Evolutionary conservation across 495 filamentous ascomycete genomes (phyloP).

Genomic region (Symbiotaphrina buchneri): DNA sequence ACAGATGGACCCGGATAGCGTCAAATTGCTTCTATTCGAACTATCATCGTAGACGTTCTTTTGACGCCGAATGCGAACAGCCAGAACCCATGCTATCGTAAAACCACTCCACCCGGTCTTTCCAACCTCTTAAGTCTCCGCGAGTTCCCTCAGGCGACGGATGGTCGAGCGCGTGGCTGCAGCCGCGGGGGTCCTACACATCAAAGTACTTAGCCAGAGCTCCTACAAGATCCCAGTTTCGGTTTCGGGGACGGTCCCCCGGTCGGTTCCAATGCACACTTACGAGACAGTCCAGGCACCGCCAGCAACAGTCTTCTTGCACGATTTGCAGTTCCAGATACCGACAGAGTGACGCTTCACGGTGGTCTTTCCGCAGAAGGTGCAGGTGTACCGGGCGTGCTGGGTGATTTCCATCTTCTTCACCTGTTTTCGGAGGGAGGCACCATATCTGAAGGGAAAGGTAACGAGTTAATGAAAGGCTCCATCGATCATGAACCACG

Average conservation of each 20-base stretch:
- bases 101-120: constrained; percentile 5
- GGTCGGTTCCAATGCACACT: constrained; percentile 19
- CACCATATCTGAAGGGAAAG: constrained; percentile 77
- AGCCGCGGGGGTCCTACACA: constrained; percentile 69
- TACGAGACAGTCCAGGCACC: constrained; percentile 95
- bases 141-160: constrained; percentile 91
- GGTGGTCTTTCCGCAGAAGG: constrained; percentile 88
- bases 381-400: constrained; percentile 83
- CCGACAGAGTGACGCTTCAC: constrained; percentile 84
- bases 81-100: background rate
- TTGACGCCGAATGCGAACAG: no score
- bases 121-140: constrained; percentile 55
- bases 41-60: no score
- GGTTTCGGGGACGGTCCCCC: background rate
- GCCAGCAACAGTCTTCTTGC: constrained; percentile 87
- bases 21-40: no score
- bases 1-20: no score
- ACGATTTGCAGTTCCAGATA: constrained; percentile 90
- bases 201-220: background rate
- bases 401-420: constrained; percentile 99
- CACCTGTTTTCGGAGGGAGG: constrained; percentile 98
- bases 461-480: constrained; percentile 2
- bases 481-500: background rate
- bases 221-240: background rate
- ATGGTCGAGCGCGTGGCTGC: constrained; percentile 94